A percentile compares a stretch with the other conserved stretches of the same genome.
phyloP scores from a whole-genome alignment of 179 eudicot species.

The Gypsophila paniculata region DNA sequence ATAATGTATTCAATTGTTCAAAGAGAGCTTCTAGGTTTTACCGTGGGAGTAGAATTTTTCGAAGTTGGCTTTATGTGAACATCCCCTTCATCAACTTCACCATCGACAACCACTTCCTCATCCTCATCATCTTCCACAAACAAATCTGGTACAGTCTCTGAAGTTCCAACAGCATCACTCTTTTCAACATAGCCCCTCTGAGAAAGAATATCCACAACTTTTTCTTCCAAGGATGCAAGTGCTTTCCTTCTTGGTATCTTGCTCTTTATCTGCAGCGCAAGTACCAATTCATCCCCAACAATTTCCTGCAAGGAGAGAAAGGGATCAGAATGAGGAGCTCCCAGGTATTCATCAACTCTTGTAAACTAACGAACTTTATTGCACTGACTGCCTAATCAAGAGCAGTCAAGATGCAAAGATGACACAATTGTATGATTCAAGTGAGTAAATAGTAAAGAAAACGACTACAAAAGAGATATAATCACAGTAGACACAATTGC shows the following conservation, averaged over 20 bases:
- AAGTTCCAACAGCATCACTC: slow-evolving; percentile 42
- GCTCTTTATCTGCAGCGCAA: slow-evolving; percentile 68
- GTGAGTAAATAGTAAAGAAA: slow-evolving; percentile 1
- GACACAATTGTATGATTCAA: not conserved
- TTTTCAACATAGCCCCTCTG: slow-evolving; percentile 85
- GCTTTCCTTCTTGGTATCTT: slow-evolving; percentile 97
- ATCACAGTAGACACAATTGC: not conserved
- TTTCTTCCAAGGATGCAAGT: slow-evolving; percentile 71
- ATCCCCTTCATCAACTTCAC: slow-evolving; percentile 99
- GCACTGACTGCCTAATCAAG: not conserved
- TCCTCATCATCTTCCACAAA: slow-evolving; percentile 90
- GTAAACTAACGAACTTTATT: not conserved
- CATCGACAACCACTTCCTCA: slow-evolving; percentile 94
- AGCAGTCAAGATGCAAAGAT: not conserved
- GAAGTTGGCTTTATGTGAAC: slow-evolving; percentile 87
- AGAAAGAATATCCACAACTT: slow-evolving; percentile 73
- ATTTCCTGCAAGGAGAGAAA: slow-evolving; percentile 55
- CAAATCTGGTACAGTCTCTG: slow-evolving; percentile 52
- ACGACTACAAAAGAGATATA: not conserved
- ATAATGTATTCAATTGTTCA: not conserved
- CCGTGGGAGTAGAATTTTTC: slow-evolving; percentile 63
- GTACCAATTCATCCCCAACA: slow-evolving; percentile 75
- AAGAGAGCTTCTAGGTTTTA: slow-evolving; percentile 28
- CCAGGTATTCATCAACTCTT: not conserved
- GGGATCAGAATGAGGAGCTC: not conserved